A percentile compares a stretch with the other conserved stretches of the same genome.
Evolutionary conservation across 805 yeast genomes (phyloP).

Genomic region (Schwanniomyces vanrijiae): DNA sequence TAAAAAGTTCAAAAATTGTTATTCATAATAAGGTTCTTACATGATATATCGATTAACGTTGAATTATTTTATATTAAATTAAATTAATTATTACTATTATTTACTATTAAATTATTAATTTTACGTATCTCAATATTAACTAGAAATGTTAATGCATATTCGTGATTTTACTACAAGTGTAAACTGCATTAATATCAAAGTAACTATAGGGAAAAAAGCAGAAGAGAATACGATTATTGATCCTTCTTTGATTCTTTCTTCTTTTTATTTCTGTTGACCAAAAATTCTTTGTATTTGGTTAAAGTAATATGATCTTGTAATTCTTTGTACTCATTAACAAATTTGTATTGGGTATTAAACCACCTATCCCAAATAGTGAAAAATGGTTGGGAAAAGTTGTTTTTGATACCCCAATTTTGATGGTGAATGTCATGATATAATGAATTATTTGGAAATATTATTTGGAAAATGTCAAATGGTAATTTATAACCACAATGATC

Average conservation of each 20-base stretch:
- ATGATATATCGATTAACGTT: too few species aligned
- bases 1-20: too few species aligned
- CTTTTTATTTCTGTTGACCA: slow-evolving; percentile 33
- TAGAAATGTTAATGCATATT: background rate
- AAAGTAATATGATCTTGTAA: slow-evolving; percentile 68
- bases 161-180: background rate
- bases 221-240: background rate
- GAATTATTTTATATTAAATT: too few species aligned
- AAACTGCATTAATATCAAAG: background rate
- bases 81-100: background rate
- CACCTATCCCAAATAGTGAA: slow-evolving; percentile 89
- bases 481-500: slow-evolving; percentile 98
- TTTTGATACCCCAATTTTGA: slow-evolving; percentile 92
- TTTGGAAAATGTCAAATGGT: slow-evolving; percentile 89
- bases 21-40: too few species aligned
- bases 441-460: slow-evolving; percentile 90
- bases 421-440: slow-evolving; percentile 97
- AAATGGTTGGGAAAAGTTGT: slow-evolving; percentile 93
- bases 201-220: background rate
- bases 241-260: slow-evolving; percentile 3
- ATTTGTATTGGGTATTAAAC: slow-evolving; percentile 68
- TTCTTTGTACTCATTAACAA: slow-evolving; percentile 59
- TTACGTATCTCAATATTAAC: background rate
- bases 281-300: slow-evolving; percentile 61
- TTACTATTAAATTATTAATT: background rate